phyloP scores from a whole-genome alignment of 1,284 basidiomycete genomes.

The Schizophyllum amplum region DNA sequence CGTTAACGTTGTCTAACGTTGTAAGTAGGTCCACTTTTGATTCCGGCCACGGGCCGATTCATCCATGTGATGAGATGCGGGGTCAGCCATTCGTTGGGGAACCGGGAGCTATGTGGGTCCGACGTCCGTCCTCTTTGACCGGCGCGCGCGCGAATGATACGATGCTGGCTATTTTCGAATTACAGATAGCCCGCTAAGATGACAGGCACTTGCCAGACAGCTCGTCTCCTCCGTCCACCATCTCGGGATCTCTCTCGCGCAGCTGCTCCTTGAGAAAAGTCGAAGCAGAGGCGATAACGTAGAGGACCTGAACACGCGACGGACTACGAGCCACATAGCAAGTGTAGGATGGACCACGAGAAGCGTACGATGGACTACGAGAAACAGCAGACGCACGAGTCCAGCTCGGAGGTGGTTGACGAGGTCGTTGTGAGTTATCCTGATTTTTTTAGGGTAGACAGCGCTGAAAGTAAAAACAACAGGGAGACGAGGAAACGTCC shows the following conservation, averaged over 20 bases:
- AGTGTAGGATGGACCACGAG: neutral
- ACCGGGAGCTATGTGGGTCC: neutral
- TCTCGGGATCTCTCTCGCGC: neutral
- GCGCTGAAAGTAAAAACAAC: neutral
- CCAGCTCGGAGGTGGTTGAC: neutral
- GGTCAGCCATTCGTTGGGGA: neutral
- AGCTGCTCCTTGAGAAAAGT: neutral
- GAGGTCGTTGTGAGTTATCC: neutral
- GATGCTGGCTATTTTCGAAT: neutral
- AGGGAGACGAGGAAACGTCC: neutral
- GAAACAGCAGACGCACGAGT: neutral
- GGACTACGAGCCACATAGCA: neutral
- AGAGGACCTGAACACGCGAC: neutral
- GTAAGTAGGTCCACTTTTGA: neutral
- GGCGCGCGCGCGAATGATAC: neutral
- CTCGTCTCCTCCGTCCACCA: neutral
- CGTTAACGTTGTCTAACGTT: too few relatives aligned
- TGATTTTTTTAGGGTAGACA: neutral
- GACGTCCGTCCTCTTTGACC: neutral
- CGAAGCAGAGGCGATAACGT: too few relatives aligned
- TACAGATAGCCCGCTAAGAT: neutral
- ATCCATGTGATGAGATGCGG: neutral
- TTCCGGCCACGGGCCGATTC: neutral
- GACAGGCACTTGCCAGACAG: too few relatives aligned
- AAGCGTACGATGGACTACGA: neutral